Percentiles rank a stretch among this genome's conserved stretches.
phyloP scores from a whole-genome alignment of 1,139 yeast species.

The Kurtzmaniella natalensis region DNA sequence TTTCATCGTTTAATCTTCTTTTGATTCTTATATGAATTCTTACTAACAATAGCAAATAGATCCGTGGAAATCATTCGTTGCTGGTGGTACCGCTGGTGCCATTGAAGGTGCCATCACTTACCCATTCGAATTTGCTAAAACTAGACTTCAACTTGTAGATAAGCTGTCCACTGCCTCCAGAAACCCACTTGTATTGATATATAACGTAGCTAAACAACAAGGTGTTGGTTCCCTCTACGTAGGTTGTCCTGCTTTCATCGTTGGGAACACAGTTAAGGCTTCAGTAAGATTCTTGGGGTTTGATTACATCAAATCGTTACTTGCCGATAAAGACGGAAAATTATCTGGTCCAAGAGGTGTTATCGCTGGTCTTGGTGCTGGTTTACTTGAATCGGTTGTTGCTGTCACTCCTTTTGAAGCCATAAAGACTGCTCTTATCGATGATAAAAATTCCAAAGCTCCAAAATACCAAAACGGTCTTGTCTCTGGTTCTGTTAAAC shows the following conservation, averaged over 20 bases:
- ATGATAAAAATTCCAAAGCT: slow-evolving; percentile 71
- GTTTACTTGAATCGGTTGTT: slow-evolving; percentile 81
- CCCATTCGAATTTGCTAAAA: slow-evolving; percentile 96
- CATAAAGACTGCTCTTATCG: slow-evolving; percentile 91
- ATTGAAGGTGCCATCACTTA: slow-evolving; percentile 86
- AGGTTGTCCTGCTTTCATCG: slow-evolving; percentile 97
- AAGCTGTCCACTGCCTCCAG: slow-evolving; percentile 64
- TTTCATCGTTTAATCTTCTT: no score
- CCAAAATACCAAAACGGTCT: slow-evolving; percentile 77
- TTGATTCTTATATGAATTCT: no score
- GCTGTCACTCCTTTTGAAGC: slow-evolving; percentile 98
- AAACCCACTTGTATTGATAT: slow-evolving; percentile 79
- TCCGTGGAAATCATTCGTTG: slow-evolving; percentile 76
- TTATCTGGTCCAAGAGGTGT: slow-evolving; percentile 88
- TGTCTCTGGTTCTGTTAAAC: slow-evolving; percentile 55
- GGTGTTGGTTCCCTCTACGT: slow-evolving; percentile 82
- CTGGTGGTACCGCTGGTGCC: slow-evolving; percentile 95
- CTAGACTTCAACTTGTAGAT: slow-evolving; percentile 81
- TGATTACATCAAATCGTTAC: slow-evolving; percentile 72
- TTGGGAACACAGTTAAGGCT: slow-evolving; percentile 95
- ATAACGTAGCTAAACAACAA: slow-evolving; percentile 67
- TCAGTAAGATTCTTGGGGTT: slow-evolving; percentile 91
- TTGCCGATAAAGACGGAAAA: slow-evolving; percentile 82
- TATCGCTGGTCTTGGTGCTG: slow-evolving; percentile 94
- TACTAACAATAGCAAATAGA: slow-evolving; percentile 23